These are phyloP conservation scores for Neofusicoccum kwambonambiense DNA, from an alignment of 2,329 filamentous ascomycete genomes.

Conservation along the genomic window DNA sequence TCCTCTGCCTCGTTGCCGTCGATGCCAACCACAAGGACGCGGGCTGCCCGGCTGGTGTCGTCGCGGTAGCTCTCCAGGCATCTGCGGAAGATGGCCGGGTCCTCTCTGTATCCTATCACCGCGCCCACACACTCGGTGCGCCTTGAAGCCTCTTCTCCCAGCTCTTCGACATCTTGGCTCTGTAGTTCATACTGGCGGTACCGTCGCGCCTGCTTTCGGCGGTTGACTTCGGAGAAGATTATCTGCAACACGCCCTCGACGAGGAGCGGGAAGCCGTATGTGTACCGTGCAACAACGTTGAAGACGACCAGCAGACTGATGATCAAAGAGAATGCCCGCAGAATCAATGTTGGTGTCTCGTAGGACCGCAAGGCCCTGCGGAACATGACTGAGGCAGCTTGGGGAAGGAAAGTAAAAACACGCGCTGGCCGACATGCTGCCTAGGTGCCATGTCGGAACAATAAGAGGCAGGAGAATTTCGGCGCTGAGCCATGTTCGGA, in stretches of 20 bases:
- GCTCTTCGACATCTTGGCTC: not conserved
- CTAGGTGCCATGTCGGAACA: too few relatives aligned
- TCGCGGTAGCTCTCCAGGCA: constrained; percentile 31
- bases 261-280: not conserved
- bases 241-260: not conserved
- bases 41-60: constrained; percentile 25
- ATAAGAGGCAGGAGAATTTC: too few relatives aligned
- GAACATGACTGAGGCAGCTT: not conserved
- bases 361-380: too few relatives aligned
- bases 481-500: too few relatives aligned
- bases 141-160: not conserved
- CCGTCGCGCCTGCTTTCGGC: not conserved
- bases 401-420: too few relatives aligned
- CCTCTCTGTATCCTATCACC: constrained; percentile 35
- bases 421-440: too few relatives aligned
- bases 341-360: not conserved
- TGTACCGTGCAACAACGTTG: not conserved
- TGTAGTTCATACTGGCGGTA: not conserved
- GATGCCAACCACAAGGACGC: constrained; percentile 27
- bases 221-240: not conserved
- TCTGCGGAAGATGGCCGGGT: constrained; percentile 28
- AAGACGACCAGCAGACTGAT: not conserved
- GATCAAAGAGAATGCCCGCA: not conserved
- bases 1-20: constrained; percentile 32
- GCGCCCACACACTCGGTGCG: constrained; percentile 26